These are phyloP conservation scores for Polyporus arcularius DNA, from an alignment of 768 basidiomycete species.

Conservation along the genomic window DNA sequence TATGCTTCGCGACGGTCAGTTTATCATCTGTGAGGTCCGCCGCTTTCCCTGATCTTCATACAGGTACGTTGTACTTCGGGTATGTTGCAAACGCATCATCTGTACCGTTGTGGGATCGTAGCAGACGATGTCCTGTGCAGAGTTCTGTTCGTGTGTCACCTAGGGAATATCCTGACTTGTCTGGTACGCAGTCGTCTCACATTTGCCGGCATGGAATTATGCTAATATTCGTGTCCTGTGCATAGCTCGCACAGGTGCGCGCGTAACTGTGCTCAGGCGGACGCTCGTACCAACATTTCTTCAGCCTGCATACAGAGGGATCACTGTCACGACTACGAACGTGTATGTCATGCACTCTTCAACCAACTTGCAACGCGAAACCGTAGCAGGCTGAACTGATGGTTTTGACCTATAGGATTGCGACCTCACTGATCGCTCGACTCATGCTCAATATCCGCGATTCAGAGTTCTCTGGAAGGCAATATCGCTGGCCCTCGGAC, in stretches of 20 bases:
- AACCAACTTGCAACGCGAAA: no score
- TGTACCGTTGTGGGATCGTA: background rate
- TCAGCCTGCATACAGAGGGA: conserved; percentile 1
- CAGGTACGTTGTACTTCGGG: conserved; percentile 12
- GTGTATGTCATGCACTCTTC: background rate
- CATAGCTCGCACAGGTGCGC: conserved; percentile 1
- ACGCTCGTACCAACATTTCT: background rate
- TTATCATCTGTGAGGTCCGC: background rate
- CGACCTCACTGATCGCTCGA: conserved; percentile 3
- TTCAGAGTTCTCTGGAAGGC: background rate
- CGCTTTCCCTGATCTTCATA: background rate
- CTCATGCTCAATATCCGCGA: conserved; percentile 14
- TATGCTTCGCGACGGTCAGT: conserved; percentile 5
- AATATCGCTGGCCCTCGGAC: background rate
- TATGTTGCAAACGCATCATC: background rate
- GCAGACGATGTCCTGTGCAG: background rate
- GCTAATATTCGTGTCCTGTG: background rate
- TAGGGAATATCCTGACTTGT: conserved; percentile 1
- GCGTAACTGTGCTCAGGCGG: background rate
- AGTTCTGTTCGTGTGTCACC: background rate
- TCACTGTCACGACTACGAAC: conserved; percentile 1
- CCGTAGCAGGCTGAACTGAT: background rate
- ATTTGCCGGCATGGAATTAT: background rate
- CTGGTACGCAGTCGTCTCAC: background rate
- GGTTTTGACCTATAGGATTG: background rate